Evolutionary conservation across 2,329 filamentous ascomycete genomes (phyloP).

Genomic region (Amphichorda felina): DNA sequence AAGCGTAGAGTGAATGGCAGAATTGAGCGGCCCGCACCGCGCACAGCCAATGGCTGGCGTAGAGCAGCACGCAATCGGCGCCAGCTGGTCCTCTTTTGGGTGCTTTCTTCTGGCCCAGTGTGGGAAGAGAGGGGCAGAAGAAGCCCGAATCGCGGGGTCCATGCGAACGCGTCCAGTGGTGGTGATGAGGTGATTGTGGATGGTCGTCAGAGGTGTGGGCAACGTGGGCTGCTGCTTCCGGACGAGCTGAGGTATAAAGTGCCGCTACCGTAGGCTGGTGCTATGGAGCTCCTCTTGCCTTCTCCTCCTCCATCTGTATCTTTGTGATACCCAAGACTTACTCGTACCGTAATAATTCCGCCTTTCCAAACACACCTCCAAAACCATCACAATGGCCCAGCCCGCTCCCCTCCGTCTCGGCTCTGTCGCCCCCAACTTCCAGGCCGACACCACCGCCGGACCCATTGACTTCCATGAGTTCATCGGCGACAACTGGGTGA

Average conservation of each 20-base stretch:
- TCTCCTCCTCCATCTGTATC: constrained; percentile 1
- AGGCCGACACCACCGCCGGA: constrained; percentile 68
- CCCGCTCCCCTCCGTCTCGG: constrained; percentile 46
- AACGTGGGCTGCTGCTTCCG: no score
- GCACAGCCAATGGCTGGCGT: constrained; percentile 1
- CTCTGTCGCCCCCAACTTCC: constrained; percentile 65
- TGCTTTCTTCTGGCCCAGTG: neutral
- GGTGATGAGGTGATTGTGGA: constrained; percentile 1
- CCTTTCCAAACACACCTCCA: neutral
- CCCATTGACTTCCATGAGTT: constrained; percentile 76
- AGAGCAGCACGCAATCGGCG: constrained; percentile 5
- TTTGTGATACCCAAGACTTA: constrained; percentile 3
- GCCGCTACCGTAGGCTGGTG: neutral
- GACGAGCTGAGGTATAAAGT: neutral
- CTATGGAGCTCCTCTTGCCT: neutral
- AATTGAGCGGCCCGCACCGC: neutral
- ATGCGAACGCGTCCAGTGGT: neutral
- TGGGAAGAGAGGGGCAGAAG: neutral
- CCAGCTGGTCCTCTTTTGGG: neutral
- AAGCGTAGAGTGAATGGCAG: constrained; percentile 1
- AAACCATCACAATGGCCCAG: constrained; percentile 15
- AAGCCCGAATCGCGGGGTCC: neutral
- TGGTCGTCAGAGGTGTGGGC: neutral
- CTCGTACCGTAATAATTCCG: no score
- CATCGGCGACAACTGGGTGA: constrained; percentile 66